These are phyloP conservation scores for Yamadazyma endophytica DNA, from an alignment of 805 yeast genomes.

Conservation along the genomic window DNA sequence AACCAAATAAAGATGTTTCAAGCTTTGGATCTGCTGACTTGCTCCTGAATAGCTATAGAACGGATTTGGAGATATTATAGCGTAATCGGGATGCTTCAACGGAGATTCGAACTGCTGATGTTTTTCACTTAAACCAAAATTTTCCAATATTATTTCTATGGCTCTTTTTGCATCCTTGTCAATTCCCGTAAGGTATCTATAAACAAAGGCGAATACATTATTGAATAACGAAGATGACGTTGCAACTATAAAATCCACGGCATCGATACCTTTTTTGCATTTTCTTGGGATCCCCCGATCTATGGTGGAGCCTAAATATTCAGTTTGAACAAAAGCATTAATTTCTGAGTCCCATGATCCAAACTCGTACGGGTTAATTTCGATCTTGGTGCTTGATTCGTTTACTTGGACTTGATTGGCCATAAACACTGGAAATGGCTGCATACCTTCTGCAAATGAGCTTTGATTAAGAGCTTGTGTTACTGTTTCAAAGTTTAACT, in stretches of 20 bases:
- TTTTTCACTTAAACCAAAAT: constrained; percentile 36
- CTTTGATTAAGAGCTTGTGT: constrained; percentile 27
- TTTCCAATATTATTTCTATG: constrained; percentile 31
- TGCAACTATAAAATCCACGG: constrained; percentile 56
- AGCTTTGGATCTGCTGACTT: constrained; percentile 1
- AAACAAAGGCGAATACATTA: constrained; percentile 46
- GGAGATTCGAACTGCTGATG: constrained; percentile 2
- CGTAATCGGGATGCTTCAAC: constrained; percentile 51
- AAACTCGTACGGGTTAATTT: constrained; percentile 62
- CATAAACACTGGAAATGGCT: constrained; percentile 49
- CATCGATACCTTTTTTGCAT: constrained; percentile 54
- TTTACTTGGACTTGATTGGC: constrained; percentile 39
- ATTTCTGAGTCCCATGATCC: constrained; percentile 60
- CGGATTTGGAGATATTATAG: constrained; percentile 60
- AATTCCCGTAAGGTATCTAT: constrained; percentile 32
- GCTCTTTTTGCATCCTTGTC: constrained; percentile 29
- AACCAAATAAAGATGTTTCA: constrained; percentile 24
- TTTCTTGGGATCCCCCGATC: constrained; percentile 37
- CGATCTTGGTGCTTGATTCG: constrained; percentile 33
- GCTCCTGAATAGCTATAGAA: constrained; percentile 32
- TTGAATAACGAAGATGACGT: constrained; percentile 64
- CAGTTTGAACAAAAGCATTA: constrained; percentile 45
- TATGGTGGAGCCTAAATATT: constrained; percentile 50
- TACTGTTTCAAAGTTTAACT: constrained; percentile 34
- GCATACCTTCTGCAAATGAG: constrained; percentile 34